phyloP scores from a whole-genome alignment of 192 early-diverging fungal species.

The Coemansia sp. region DNA sequence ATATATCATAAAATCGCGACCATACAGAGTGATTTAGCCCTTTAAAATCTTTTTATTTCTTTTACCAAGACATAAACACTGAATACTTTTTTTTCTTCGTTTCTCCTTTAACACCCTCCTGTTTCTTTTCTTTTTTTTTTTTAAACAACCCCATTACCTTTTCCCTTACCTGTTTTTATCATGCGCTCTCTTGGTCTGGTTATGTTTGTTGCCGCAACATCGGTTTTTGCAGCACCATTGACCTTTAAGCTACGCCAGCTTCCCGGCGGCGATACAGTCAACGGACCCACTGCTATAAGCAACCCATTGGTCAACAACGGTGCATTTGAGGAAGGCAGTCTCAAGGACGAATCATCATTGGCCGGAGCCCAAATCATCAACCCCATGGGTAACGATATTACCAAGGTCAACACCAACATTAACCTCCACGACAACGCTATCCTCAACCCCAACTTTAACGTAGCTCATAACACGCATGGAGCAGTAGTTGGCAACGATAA shows the following conservation, averaged over 20 bases:
- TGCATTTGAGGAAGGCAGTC: slow-evolving; percentile 27
- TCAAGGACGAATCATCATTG: slow-evolving; percentile 21
- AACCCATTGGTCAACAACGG: slow-evolving; percentile 44
- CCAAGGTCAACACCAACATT: slow-evolving; percentile 23
- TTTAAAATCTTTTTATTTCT: too few species aligned
- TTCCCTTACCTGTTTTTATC: background rate
- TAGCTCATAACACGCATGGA: slow-evolving; percentile 18
- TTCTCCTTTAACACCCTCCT: too few species aligned
- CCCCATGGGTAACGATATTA: slow-evolving; percentile 26
- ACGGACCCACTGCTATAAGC: slow-evolving; percentile 33
- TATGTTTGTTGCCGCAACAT: slow-evolving; percentile 21
- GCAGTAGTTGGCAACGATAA: slow-evolving; percentile 35
- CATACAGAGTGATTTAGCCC: too few species aligned
- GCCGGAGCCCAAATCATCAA: slow-evolving; percentile 37
- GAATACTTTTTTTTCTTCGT: too few species aligned
- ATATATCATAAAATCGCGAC: too few species aligned
- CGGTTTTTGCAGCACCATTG: slow-evolving; percentile 17
- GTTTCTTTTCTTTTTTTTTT: background rate
- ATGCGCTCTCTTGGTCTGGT: slow-evolving; percentile 43
- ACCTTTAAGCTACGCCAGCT: slow-evolving; percentile 12
- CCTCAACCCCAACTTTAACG: slow-evolving; percentile 36
- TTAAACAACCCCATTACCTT: background rate
- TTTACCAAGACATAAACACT: too few species aligned
- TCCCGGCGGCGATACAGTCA: slow-evolving; percentile 33
- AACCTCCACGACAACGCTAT: slow-evolving; percentile 46